Conservation (phyloP, 1,284 basidiomycete genomes). For the Moniliella sp. region DNA sequence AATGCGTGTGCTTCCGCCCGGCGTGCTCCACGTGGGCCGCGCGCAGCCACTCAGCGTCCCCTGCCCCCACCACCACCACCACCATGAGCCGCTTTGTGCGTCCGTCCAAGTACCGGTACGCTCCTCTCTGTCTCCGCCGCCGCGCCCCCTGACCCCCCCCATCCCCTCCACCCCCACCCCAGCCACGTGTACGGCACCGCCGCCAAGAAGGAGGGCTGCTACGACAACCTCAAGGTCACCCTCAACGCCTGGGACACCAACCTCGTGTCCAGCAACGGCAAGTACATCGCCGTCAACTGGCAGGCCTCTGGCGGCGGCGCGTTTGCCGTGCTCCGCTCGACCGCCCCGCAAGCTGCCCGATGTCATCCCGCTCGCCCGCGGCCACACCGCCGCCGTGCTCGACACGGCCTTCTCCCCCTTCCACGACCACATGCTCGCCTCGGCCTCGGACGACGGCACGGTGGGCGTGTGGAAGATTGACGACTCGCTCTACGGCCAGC, state of each 20-base stretch:
- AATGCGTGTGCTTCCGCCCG: too few relatives aligned
- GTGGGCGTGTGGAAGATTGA: slow-evolving; percentile 70
- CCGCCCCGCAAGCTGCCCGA: slow-evolving; percentile 53
- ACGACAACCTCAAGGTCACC: slow-evolving; percentile 69
- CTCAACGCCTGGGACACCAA: slow-evolving; percentile 76
- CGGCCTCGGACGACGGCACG: slow-evolving; percentile 78
- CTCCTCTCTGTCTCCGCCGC: background rate
- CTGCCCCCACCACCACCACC: too few relatives aligned
- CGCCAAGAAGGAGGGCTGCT: slow-evolving; percentile 34
- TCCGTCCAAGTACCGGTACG: slow-evolving; percentile 43
- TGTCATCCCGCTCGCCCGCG: slow-evolving; percentile 69
- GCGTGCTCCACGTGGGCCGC: too few relatives aligned
- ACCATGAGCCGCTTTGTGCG: slow-evolving; percentile 44
- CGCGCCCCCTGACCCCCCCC: slow-evolving; percentile 1
- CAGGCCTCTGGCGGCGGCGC: slow-evolving; percentile 80
- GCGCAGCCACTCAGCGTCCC: too few relatives aligned
- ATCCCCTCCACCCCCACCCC: slow-evolving; percentile 1
- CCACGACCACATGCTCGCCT: slow-evolving; percentile 69
- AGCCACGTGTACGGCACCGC: slow-evolving; percentile 63
- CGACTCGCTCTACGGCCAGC: slow-evolving; percentile 42
- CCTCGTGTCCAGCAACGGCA: slow-evolving; percentile 50
- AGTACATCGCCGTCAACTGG: slow-evolving; percentile 76
- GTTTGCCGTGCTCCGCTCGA: slow-evolving; percentile 65
- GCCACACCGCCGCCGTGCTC: slow-evolving; percentile 58
- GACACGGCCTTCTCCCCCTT: slow-evolving; percentile 94